phyloP scores from a whole-genome alignment of 2,329 filamentous ascomycete genomes.

The Paraphoma chrysanthemicola region DNA sequence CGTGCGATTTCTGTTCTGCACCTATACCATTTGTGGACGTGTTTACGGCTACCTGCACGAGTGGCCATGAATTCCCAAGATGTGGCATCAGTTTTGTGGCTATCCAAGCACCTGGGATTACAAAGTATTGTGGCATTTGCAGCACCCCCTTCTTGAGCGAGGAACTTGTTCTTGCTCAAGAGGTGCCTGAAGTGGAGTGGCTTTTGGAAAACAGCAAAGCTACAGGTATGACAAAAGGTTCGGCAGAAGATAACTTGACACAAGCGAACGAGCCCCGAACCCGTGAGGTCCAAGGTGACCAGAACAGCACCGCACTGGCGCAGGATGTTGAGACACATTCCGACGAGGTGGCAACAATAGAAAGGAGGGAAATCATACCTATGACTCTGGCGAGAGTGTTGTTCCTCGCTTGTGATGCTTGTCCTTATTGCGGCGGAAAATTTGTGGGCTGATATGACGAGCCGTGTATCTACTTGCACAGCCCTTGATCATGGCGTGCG shows the following conservation, averaged over 20 bases:
- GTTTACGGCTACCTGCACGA: slow-evolving; percentile 55
- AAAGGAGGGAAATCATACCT: slow-evolving; percentile 7
- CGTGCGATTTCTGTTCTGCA: slow-evolving; percentile 60
- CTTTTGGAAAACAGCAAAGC: neutral
- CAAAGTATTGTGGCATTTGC: slow-evolving; percentile 63
- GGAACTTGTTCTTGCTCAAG: slow-evolving; percentile 42
- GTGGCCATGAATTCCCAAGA: slow-evolving; percentile 62
- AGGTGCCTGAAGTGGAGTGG: slow-evolving; percentile 7
- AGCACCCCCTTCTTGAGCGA: slow-evolving; percentile 57
- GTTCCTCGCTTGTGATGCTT: slow-evolving; percentile 45
- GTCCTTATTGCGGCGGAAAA: slow-evolving; percentile 48
- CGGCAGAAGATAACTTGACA: neutral
- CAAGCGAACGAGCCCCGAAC: no score
- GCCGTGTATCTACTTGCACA: neutral
- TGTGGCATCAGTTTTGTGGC: slow-evolving; percentile 62
- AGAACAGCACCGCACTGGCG: neutral
- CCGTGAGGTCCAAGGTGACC: no score
- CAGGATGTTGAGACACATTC: neutral
- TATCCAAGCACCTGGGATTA: slow-evolving; percentile 61
- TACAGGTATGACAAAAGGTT: neutral
- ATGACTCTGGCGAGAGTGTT: slow-evolving; percentile 38
- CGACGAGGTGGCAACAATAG: neutral
- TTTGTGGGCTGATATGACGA: slow-evolving; percentile 30
- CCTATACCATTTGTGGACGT: slow-evolving; percentile 57
- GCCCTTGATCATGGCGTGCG: no score